Evolutionary conservation across 2,329 filamentous ascomycete genomes (phyloP), one percentile per base, ranked within the genome.

Genomic region (Colletotrichum simmondsii): DNA sequence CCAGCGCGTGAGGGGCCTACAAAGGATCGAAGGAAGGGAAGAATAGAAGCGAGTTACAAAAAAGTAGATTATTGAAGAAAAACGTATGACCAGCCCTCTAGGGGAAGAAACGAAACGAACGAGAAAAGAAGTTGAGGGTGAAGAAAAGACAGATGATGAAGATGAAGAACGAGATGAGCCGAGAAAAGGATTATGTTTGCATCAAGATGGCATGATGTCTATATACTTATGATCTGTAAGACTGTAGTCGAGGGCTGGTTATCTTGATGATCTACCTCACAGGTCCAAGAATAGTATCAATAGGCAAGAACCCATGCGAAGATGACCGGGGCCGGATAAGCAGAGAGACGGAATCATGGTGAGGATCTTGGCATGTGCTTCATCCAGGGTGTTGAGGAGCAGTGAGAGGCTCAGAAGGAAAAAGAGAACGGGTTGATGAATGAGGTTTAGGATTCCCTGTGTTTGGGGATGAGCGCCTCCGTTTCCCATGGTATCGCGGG

Each of bases 91-190:
- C 71, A 73, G 69, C 69, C 72, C 72, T 65, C 58, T 65, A 62
- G 65, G 63, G 69, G 59, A 65, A 74, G 61, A 72, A 74, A 67
- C 56, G 67, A 72, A 74, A 66, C 69, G 72, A 74, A 65, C 46
- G 72, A 37, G 56, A 46, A 59, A 54, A 22, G 57, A 72, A 68
- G 60, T 30, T 35, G 57, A 72, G 16, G 56, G 46, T 56, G 61
- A 61, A 65, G 52, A 65, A 65, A 65, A 24, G 52, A 65, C 32
- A 65, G 62, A 22, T 68, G 62, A 56, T 65, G 65, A 63, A 60
- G 65, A 62, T 61, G 59, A 26, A 58, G 54, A 72, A 69, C 54
- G 60, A 68, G 57, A 71, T 73, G 67, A 54, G n/a, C 61, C 32
- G 57, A 42, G 62, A 61, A 62, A 54, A 54, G 42, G n/a, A 42